Evolutionary conservation across 495 filamentous ascomycete species (phyloP).

Genomic region (Hypoxylon subgilvum): DNA sequence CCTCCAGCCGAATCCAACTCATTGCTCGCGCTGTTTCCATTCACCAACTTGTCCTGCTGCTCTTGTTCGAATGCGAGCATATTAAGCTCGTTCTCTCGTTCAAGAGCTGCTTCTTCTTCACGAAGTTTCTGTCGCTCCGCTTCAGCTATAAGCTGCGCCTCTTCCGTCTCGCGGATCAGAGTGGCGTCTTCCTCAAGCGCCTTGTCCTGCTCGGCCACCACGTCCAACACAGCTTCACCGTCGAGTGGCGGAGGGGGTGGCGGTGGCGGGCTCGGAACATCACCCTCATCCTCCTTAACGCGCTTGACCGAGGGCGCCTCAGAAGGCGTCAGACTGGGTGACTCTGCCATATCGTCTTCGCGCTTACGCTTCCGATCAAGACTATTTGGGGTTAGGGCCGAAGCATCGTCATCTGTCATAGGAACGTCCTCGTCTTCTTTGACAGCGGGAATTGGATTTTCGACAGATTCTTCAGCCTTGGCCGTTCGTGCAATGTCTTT

Average conservation of each 20-base stretch:
- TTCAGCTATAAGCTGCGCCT: conserved; percentile 51
- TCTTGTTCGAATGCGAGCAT: conserved; percentile 42
- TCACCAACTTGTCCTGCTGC: conserved; percentile 32
- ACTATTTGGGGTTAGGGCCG: conserved; percentile 43
- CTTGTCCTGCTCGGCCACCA: conserved; percentile 44
- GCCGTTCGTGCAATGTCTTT: conserved; percentile 26
- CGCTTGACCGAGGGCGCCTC: conserved; percentile 57
- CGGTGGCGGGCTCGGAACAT: conserved; percentile 40
- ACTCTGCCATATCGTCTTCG: conserved; percentile 47
- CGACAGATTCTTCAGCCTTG: conserved; percentile 38
- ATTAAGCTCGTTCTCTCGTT: conserved; percentile 44
- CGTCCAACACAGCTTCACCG: conserved; percentile 37
- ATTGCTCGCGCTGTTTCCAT: conserved; percentile 6
- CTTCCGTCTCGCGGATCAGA: conserved; percentile 48
- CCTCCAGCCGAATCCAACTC: conserved; percentile 7
- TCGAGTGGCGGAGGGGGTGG: conserved; percentile 53
- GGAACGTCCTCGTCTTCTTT: conserved; percentile 54
- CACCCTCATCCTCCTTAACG: conserved; percentile 53
- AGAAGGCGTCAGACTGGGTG: conserved; percentile 45
- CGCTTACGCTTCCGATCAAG: conserved; percentile 69
- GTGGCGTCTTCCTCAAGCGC: conserved; percentile 51
- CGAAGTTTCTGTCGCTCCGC: conserved; percentile 40
- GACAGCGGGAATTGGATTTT: conserved; percentile 35
- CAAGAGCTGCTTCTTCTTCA: conserved; percentile 39
- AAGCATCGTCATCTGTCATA: conserved; percentile 64